Conservation (phyloP, 441 rosid species). For the Flueggea neowawraea region DNA sequence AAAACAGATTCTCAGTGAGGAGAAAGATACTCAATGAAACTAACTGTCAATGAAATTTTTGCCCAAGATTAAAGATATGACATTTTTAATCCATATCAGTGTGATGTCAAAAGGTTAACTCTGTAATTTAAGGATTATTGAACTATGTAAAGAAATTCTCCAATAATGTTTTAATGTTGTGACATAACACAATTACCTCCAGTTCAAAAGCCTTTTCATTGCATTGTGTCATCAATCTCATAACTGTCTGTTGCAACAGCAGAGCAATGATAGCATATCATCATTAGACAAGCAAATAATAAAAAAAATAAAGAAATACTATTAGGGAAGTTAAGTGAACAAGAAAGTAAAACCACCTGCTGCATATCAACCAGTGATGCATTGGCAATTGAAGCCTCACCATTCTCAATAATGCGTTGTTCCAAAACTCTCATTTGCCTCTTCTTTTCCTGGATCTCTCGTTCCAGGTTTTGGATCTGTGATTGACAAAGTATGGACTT, state of each 20-base stretch:
- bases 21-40: no score
- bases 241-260: conserved; percentile 62
- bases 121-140: no score
- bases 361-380: conserved; percentile 95
- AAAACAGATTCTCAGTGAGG: no score
- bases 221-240: conserved; percentile 87
- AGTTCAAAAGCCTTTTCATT: conserved; percentile 94
- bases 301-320: neutral
- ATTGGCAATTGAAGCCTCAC: conserved; percentile 92
- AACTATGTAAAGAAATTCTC: no score
- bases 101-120: no score
- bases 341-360: conserved; percentile 52
- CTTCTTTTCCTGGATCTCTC: conserved; percentile 87
- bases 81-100: no score
- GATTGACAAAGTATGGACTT: conserved; percentile 19
- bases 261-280: conserved; percentile 8
- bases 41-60: no score
- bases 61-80: no score
- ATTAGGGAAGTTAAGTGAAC: neutral
- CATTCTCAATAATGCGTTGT: conserved; percentile 82
- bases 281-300: conserved; percentile 9
- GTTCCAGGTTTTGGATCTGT: conserved; percentile 86
- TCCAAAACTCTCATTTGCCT: conserved; percentile 86
- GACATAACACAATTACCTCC: conserved; percentile 55
- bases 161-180: neutral